Evolutionary conservation across 352 stramenopile genomes (phyloP), one percentile per base, ranked within the genome.

Genomic region (Globisporangium polare): DNA sequence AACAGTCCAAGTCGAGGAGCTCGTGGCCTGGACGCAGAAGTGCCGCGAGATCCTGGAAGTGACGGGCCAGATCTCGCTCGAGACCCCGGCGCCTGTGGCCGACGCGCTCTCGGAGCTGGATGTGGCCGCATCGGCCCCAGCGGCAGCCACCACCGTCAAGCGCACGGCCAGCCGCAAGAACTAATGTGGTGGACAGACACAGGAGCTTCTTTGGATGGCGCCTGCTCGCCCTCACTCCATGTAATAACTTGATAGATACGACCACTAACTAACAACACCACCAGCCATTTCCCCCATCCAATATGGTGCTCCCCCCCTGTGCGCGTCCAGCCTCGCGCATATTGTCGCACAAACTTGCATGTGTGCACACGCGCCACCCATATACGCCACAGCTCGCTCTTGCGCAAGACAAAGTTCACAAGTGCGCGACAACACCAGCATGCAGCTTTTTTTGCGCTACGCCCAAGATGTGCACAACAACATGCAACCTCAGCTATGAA

Each of bases 1-100:
- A 7, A 41, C 42, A 84, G 95, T 99, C 54, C 92, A 87, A 46
- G 77, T 99, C 47, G 83, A 97, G 60, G 94, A 99, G 67, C 69
- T 99, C 27, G 80, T 94, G 45, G 67, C 83, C 41, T 98, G 90
- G 89, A 84, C 94, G 65, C 71, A 83, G 24, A 87, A 96, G 66
- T 90, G 78, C 55, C 90, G 90, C 52, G 92, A 96, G 39, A 82
- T 93, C 31, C 71, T 97, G 27, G 92, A 97, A 76, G 85, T 79
- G 52, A 94, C 85, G 37, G 83, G 85, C 18, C 74, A 89, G 60
- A 90, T 94, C 62, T 73, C 80, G 22, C 58, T 89, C 29, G 80
- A 89, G 37, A 60, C 72, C 47, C 33, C 59, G 1, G 22, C 37
- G 39, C 41, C 55, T 18, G 51, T 42, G 22, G 39, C 50, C 12